phyloP scores from a whole-genome alignment of 257 asterid species.

The Ophiorrhiza pumila region DNA sequence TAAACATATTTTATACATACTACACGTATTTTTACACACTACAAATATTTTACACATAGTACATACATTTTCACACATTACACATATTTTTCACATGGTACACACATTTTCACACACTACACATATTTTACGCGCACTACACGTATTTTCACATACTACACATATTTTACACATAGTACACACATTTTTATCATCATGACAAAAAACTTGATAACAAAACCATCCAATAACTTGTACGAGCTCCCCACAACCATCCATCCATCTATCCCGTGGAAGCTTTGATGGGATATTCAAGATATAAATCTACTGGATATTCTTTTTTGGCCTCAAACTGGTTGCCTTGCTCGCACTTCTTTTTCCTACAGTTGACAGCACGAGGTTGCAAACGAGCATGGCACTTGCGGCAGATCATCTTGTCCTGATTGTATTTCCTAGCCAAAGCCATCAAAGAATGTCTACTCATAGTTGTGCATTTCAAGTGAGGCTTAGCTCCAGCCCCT shows the following conservation, averaged over 20 bases:
- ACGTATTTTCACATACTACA: no score
- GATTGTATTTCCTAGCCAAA: slow-evolving; percentile 36
- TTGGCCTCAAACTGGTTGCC: slow-evolving; percentile 76
- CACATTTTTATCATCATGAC: no score
- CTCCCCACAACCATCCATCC: no score
- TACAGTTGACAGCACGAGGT: slow-evolving; percentile 88
- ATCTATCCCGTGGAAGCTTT: neutral
- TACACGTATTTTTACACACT: no score
- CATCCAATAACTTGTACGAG: no score
- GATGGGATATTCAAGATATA: neutral
- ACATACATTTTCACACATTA: no score
- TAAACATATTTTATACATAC: no score
- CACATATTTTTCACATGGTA: no score
- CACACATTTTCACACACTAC: no score
- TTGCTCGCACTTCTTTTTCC: slow-evolving; percentile 91
- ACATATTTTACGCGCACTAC: no score
- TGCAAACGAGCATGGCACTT: slow-evolving; percentile 83
- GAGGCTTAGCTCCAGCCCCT: neutral
- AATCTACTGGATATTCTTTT: slow-evolving; percentile 46
- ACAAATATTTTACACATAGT: no score
- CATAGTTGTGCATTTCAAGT: neutral
- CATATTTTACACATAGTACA: no score
- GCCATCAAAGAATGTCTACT: neutral
- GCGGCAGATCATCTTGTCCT: slow-evolving; percentile 46
- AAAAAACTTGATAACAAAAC: neutral